These are phyloP conservation scores for Blepharisma stoltei DNA, from an alignment of 73 alveolate species.

Conservation along the genomic window DNA sequence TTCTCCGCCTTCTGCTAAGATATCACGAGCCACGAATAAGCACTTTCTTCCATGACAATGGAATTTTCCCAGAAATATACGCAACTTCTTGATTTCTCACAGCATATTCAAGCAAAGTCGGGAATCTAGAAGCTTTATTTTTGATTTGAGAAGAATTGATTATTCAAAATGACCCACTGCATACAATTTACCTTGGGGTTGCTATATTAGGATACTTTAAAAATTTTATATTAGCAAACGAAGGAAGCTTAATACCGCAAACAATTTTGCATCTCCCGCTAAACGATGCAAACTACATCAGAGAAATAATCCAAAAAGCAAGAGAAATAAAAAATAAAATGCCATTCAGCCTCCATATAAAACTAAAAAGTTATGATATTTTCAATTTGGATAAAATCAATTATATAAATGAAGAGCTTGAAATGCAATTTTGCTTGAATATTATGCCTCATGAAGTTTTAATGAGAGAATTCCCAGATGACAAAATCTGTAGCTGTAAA, in stretches of 20 bases:
- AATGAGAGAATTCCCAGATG: neutral
- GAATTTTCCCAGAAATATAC: conserved; percentile 72
- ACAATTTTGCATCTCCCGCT: neutral
- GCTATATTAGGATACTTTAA: neutral
- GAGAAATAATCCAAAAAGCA: conserved; percentile 3
- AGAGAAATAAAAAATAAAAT: neutral
- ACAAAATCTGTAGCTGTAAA: neutral
- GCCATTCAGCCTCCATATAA: neutral
- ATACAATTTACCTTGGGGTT: neutral
- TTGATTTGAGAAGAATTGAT: neutral
- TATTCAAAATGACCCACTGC: neutral
- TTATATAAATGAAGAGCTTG: neutral
- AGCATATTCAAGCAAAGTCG: conserved; percentile 57
- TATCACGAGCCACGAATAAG: conserved; percentile 64
- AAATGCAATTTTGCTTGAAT: neutral
- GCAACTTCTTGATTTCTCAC: conserved; percentile 84
- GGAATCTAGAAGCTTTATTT: neutral
- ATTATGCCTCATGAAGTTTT: neutral
- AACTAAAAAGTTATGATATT: neutral
- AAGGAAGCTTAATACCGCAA: neutral
- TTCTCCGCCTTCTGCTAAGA: conserved; percentile 39
- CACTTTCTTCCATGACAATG: conserved; percentile 41
- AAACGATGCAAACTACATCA: neutral
- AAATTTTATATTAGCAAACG: neutral
- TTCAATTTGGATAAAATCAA: neutral